Evolutionary conservation across 306 rosid genomes (phyloP).

Genomic region (Medicago lupulina): DNA sequence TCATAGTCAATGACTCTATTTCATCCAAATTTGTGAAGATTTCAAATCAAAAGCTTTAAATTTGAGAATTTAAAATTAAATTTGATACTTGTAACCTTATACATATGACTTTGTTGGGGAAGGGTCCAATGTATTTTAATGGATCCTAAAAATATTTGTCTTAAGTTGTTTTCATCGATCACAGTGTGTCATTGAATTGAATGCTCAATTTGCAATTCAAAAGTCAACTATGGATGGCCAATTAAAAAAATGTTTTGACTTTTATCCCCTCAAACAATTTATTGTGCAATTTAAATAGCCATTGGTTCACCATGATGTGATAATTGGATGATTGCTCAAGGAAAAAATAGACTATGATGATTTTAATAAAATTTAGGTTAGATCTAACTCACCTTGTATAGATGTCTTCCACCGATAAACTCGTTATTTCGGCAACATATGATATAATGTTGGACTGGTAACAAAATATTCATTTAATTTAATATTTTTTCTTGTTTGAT

Average conservation of each 20-base stretch:
- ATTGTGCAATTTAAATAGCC: not conserved
- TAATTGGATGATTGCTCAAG: too few relatives aligned
- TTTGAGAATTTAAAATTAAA: slow-evolving; percentile 1
- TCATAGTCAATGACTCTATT: not conserved
- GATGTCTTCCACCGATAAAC: too few relatives aligned
- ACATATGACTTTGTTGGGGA: slow-evolving; percentile 10
- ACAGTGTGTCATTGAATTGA: slow-evolving; percentile 31
- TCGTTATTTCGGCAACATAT: not conserved
- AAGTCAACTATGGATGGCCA: slow-evolving; percentile 54
- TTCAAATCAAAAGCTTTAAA: too few relatives aligned
- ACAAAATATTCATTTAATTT: slow-evolving; percentile 24
- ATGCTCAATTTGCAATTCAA: slow-evolving; percentile 34
- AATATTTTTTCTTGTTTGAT: not conserved
- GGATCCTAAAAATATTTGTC: slow-evolving; percentile 32
- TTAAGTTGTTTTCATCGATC: slow-evolving; percentile 31
- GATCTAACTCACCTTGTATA: not conserved
- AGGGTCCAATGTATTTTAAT: slow-evolving; percentile 2
- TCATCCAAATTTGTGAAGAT: slow-evolving; percentile 19
- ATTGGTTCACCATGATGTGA: too few relatives aligned
- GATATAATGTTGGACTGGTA: not conserved
- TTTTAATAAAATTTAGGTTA: too few relatives aligned
- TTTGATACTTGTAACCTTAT: not conserved
- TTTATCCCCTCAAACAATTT: slow-evolving; percentile 31
- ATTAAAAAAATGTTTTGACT: slow-evolving; percentile 31
- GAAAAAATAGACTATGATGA: not conserved